phyloP scores from a whole-genome alignment of 202 grass and related monocot species.

The Zoysia matrella region DNA sequence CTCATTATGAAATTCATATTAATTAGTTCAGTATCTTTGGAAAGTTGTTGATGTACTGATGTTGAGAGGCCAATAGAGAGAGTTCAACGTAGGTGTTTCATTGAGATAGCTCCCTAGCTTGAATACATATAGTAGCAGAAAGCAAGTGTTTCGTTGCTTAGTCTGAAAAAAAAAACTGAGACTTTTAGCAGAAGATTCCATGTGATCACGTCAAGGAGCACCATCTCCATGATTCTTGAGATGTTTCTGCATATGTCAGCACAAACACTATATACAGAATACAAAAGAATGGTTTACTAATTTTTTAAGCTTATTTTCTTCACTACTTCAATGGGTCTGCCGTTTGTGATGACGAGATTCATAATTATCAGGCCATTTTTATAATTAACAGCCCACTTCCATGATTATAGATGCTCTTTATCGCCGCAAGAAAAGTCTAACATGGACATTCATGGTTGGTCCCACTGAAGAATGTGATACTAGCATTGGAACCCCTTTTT shows the following conservation, averaged over 20 bases:
- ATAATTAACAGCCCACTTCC: not conserved
- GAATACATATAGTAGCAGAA: not conserved
- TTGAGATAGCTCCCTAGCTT: not conserved
- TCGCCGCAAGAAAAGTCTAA: not conserved
- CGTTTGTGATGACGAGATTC: not conserved
- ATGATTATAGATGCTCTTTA: slow-evolving; percentile 17
- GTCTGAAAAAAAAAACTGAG: not conserved
- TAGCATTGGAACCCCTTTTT: not conserved
- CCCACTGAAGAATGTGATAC: slow-evolving; percentile 2
- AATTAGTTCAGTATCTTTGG: not conserved
- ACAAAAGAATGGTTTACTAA: not conserved
- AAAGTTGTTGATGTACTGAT: not conserved
- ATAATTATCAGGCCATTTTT: too few species aligned
- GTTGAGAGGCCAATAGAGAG: not conserved
- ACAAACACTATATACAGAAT: not conserved
- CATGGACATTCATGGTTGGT: not conserved
- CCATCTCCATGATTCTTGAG: not conserved
- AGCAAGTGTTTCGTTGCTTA: not conserved
- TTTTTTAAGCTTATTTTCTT: not conserved
- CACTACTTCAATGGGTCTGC: not conserved
- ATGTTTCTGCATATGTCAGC: not conserved
- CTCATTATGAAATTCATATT: not conserved
- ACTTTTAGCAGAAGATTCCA: not conserved
- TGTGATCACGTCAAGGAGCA: not conserved
- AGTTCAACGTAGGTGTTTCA: not conserved